Evolutionary conservation across 2,329 filamentous ascomycete genomes (phyloP).

Genomic region (Ambrosiella xylebori): DNA sequence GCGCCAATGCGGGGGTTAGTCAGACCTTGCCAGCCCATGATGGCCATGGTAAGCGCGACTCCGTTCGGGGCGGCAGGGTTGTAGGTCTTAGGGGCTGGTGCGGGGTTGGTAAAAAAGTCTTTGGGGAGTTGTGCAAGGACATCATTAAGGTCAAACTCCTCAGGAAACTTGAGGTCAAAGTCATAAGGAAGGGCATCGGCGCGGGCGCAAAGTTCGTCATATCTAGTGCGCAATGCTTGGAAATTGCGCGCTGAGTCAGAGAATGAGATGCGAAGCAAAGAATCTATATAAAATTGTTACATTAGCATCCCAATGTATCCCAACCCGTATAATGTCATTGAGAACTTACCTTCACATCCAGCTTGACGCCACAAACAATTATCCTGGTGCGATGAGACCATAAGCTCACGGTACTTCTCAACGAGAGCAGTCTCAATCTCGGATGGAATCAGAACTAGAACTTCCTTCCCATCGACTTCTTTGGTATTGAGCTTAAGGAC

Average conservation of each 20-base stretch:
- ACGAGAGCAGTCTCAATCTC: constrained; percentile 56
- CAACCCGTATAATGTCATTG: neutral
- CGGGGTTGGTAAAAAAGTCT: constrained; percentile 35
- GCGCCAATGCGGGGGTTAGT: constrained; percentile 35
- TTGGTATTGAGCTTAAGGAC: constrained; percentile 59
- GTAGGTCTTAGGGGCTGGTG: constrained; percentile 17
- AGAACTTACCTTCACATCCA: constrained; percentile 60
- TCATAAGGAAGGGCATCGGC: constrained; percentile 41
- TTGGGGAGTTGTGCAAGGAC: constrained; percentile 32
- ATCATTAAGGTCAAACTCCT: constrained; percentile 32
- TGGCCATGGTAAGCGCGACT: constrained; percentile 48
- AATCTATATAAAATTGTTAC: constrained; percentile 24
- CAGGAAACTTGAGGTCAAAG: constrained; percentile 42
- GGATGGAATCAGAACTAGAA: constrained; percentile 35
- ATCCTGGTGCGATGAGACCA: constrained; percentile 58
- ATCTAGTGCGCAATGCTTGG: constrained; percentile 41
- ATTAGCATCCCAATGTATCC: neutral
- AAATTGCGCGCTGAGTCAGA: constrained; percentile 44
- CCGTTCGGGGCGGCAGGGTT: constrained; percentile 30
- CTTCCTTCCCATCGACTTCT: constrained; percentile 37
- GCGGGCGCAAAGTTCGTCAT: constrained; percentile 41
- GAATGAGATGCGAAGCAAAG: constrained; percentile 43
- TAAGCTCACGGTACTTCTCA: constrained; percentile 55
- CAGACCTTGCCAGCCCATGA: constrained; percentile 62
- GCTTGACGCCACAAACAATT: constrained; percentile 73